These are phyloP conservation scores for Domatiomyces catenatus DNA, from an alignment of 2,329 filamentous ascomycete species.

Conservation along the genomic window DNA sequence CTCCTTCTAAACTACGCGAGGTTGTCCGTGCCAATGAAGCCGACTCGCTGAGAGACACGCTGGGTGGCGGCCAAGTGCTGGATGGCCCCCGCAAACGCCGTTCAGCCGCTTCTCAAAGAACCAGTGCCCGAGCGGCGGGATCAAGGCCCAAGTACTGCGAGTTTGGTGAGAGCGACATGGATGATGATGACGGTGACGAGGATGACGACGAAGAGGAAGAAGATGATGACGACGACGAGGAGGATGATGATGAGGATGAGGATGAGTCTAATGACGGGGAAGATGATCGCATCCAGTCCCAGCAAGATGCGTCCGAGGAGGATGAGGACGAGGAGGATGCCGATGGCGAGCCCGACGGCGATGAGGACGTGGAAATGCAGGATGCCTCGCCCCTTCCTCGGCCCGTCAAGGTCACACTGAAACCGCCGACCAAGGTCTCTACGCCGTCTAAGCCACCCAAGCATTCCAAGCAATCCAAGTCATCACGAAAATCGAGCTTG, in stretches of 20 bases:
- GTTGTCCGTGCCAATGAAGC: slow-evolving; percentile 23
- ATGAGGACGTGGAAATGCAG: slow-evolving; percentile 31
- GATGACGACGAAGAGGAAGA: slow-evolving; percentile 29
- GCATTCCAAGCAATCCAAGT: slow-evolving; percentile 21
- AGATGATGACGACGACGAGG: slow-evolving; percentile 23
- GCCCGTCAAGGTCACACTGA: slow-evolving; percentile 16
- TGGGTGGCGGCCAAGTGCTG: slow-evolving; percentile 31
- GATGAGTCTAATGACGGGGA: slow-evolving; percentile 20
- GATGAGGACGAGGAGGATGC: slow-evolving; percentile 21
- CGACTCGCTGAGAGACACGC: slow-evolving; percentile 25
- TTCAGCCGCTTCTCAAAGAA: slow-evolving; percentile 11
- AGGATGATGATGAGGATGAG: slow-evolving; percentile 18
- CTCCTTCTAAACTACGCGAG: slow-evolving; percentile 34
- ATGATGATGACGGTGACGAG: slow-evolving; percentile 30
- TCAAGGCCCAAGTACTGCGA: slow-evolving; percentile 25
- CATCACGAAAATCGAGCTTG: slow-evolving; percentile 24
- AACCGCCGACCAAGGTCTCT: slow-evolving; percentile 16
- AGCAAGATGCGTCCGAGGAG: slow-evolving; percentile 13
- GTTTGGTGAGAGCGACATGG: slow-evolving; percentile 27
- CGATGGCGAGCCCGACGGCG: slow-evolving; percentile 18
- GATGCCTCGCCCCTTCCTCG: slow-evolving; percentile 21
- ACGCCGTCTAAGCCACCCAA: slow-evolving; percentile 16
- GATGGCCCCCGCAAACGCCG: slow-evolving; percentile 30
- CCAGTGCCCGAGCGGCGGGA: slow-evolving; percentile 20
- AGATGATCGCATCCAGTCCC: slow-evolving; percentile 2